Percentiles rank a stretch among this genome's conserved stretches.
Evolutionary conservation across 2,329 filamentous ascomycete species (phyloP).

Genomic region (Diaporthe ampelina): DNA sequence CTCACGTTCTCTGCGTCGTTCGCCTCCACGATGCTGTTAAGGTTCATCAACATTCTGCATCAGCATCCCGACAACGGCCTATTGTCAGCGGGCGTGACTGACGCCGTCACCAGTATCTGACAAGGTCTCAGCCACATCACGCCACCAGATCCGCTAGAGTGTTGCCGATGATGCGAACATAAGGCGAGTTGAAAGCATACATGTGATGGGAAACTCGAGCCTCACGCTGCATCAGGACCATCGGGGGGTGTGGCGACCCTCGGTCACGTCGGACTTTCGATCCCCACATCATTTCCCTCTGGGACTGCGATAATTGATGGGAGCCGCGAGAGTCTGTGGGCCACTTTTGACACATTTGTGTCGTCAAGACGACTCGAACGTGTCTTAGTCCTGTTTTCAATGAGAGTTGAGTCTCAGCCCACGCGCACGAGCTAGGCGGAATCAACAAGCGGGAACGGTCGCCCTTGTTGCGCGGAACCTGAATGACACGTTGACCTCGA

Average conservation of each 20-base stretch:
- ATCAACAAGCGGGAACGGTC: background rate
- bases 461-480: conserved; percentile 9
- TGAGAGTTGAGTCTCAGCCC: conserved; percentile 9
- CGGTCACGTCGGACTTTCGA: background rate
- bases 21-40: background rate
- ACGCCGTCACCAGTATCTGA: background rate
- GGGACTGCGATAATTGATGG: background rate
- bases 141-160: background rate
- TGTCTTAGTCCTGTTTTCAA: conserved; percentile 15
- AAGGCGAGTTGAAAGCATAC: background rate
- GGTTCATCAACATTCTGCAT: background rate
- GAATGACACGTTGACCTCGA: conserved; percentile 15
- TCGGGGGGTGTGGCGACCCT: background rate
- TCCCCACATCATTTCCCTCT: background rate
- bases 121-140: conserved; percentile 20
- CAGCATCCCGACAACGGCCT: background rate
- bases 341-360: background rate
- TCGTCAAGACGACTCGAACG: background rate
- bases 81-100: background rate
- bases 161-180: background rate
- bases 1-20: background rate
- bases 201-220: background rate
- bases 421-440: background rate
- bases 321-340: background rate
- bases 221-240: background rate